Conservation (phyloP, 257 asterid species). For the Nicotiana tomentosiformis region DNA sequence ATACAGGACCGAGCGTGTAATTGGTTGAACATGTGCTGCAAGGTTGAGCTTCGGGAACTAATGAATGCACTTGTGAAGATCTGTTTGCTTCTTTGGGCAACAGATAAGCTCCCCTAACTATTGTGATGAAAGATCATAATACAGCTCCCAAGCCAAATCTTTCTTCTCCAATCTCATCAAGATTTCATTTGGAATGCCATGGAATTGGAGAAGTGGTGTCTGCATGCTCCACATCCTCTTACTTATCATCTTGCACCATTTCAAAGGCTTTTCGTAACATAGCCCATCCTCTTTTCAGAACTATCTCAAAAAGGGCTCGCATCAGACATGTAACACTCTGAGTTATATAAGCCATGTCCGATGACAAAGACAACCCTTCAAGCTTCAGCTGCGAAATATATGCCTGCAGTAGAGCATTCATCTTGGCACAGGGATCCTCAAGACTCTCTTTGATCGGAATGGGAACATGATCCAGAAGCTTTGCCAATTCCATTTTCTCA, state of each 20-base stretch:
- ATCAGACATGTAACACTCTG: slow-evolving; percentile 45
- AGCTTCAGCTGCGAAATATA: slow-evolving; percentile 39
- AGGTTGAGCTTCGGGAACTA: slow-evolving; percentile 40
- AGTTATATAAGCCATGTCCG: slow-evolving; percentile 41
- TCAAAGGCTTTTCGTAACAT: slow-evolving; percentile 34
- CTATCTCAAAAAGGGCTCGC: slow-evolving; percentile 40
- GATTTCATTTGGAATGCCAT: slow-evolving; percentile 36
- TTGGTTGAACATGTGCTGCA: slow-evolving; percentile 36
- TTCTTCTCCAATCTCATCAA: slow-evolving; percentile 34
- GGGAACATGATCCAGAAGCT: slow-evolving; percentile 40
- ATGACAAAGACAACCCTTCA: slow-evolving; percentile 37
- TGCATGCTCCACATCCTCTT: slow-evolving; percentile 44
- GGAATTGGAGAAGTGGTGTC: slow-evolving; percentile 40
- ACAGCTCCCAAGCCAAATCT: slow-evolving; percentile 39
- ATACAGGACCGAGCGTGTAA: slow-evolving; percentile 34
- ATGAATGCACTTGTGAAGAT: slow-evolving; percentile 29
- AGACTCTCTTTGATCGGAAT: slow-evolving; percentile 36
- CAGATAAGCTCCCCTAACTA: slow-evolving; percentile 35
- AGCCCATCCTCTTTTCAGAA: slow-evolving; percentile 41
- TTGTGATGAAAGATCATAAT: slow-evolving; percentile 33
- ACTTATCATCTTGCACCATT: slow-evolving; percentile 42
- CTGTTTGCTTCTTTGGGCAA: slow-evolving; percentile 27
- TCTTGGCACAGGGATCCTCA: slow-evolving; percentile 47
- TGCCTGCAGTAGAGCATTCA: slow-evolving; percentile 38
- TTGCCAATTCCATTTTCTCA: slow-evolving; percentile 39